Percentiles rank a stretch among this genome's conserved stretches.
These are phyloP conservation scores for Ogataea polymorpha DNA, from an alignment of 805 yeast species.

Conservation along the genomic window DNA sequence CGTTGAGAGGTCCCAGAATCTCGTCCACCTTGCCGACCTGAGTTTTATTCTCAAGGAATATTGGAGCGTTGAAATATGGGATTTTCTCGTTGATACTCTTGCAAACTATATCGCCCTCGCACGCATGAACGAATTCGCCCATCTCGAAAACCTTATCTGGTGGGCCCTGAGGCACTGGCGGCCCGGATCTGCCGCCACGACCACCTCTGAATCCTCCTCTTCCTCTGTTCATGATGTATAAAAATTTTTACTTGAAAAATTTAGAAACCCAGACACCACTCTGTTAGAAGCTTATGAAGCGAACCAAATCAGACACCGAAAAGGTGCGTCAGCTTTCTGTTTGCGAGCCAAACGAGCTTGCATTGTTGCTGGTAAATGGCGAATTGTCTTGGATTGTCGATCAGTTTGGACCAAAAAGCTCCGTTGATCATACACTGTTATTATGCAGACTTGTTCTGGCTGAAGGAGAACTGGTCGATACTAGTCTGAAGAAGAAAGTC, in stretches of 20 bases:
- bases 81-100: constrained; percentile 90
- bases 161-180: constrained; percentile 83
- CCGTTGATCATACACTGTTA: neutral
- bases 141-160: constrained; percentile 93
- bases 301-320: neutral
- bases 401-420: neutral
- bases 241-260: constrained; percentile 12
- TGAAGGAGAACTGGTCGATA: neutral
- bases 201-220: constrained; percentile 60
- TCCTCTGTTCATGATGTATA: constrained; percentile 57
- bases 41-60: constrained; percentile 92
- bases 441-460: neutral
- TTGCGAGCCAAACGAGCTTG: neutral
- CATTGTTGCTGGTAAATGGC: neutral
- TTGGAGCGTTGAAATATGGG: constrained; percentile 98
- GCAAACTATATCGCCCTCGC: constrained; percentile 97
- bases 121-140: constrained; percentile 88
- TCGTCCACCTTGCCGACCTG: constrained; percentile 98
- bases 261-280: constrained; percentile 14
- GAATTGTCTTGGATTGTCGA: too few species aligned
- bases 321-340: neutral
- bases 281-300: constrained; percentile 3
- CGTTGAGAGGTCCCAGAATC: constrained; percentile 95
- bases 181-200: constrained; percentile 73
- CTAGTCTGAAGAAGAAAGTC: neutral